phyloP scores from a whole-genome alignment of 2,329 filamentous ascomycete genomes.

The Fusarium sp. region DNA sequence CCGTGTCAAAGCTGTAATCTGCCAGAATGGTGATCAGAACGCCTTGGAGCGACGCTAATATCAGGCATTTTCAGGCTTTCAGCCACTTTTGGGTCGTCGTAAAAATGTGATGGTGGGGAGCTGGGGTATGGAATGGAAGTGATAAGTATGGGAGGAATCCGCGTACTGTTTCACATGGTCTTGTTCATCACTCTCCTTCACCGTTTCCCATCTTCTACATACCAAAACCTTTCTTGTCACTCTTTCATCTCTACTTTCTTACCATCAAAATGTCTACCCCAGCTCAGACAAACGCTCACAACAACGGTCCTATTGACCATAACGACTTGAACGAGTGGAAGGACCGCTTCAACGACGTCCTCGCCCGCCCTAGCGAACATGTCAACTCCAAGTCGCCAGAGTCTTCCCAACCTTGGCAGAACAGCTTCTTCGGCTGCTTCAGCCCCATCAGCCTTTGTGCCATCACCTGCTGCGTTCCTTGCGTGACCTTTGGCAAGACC shows the following conservation, averaged over 20 bases:
- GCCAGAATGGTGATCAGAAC: background rate
- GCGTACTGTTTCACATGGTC: background rate
- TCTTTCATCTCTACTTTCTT: constrained; percentile 1
- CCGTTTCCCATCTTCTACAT: background rate
- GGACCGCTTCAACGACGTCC: constrained; percentile 56
- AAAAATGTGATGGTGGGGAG: background rate
- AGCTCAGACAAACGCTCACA: constrained; percentile 28
- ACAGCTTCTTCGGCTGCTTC: constrained; percentile 59
- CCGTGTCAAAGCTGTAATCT: constrained; percentile 18
- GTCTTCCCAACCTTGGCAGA: constrained; percentile 53
- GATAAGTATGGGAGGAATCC: constrained; percentile 9
- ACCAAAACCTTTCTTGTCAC: constrained; percentile 3
- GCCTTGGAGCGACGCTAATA: constrained; percentile 20
- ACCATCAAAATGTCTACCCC: constrained; percentile 36
- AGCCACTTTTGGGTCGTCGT: background rate
- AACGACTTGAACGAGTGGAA: constrained; percentile 60
- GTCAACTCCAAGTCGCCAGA: constrained; percentile 57
- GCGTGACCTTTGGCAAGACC: constrained; percentile 62
- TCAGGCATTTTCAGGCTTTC: background rate
- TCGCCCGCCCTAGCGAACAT: constrained; percentile 56
- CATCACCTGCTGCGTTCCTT: constrained; percentile 60
- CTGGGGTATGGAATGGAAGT: background rate
- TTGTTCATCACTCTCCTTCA: constrained; percentile 12
- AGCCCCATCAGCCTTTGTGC: constrained; percentile 58
- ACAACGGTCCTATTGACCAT: constrained; percentile 55